phyloP scores from a whole-genome alignment of 495 filamentous ascomycete species.

The Talaromyces borbonicus region DNA sequence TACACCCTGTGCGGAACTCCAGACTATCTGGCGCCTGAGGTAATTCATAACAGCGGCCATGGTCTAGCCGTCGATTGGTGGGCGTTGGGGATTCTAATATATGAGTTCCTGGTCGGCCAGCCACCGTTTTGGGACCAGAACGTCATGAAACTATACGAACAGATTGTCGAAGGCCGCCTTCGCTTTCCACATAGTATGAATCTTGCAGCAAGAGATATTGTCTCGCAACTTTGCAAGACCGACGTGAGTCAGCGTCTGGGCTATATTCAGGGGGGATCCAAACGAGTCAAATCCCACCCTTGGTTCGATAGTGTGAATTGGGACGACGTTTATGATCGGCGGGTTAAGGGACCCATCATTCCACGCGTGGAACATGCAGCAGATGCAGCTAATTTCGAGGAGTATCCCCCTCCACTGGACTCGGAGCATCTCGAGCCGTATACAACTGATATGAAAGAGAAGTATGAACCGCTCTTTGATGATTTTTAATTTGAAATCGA shows the following conservation, averaged over 20 bases:
- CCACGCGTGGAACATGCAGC: constrained; percentile 70
- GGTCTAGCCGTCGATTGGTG: constrained; percentile 98
- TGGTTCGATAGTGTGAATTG: constrained; percentile 82
- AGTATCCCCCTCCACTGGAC: constrained; percentile 59
- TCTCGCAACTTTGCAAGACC: constrained; percentile 77
- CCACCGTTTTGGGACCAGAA: constrained; percentile 97
- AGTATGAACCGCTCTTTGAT: constrained; percentile 69
- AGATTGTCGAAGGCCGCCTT: constrained; percentile 35
- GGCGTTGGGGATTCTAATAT: constrained; percentile 92
- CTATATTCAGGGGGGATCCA: constrained; percentile 76
- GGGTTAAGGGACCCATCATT: constrained; percentile 72
- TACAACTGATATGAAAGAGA: constrained; percentile 59
- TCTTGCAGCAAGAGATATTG: constrained; percentile 69
- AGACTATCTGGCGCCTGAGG: constrained; percentile 93
- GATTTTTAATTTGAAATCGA: constrained; percentile 49
- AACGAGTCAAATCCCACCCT: constrained; percentile 72
- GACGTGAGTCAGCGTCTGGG: constrained; percentile 81
- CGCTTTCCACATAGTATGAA: constrained; percentile 46
- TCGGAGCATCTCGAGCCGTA: constrained; percentile 50
- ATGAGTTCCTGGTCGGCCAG: constrained; percentile 92
- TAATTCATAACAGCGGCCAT: constrained; percentile 91
- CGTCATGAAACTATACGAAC: constrained; percentile 91
- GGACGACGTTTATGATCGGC: constrained; percentile 67
- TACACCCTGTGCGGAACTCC: constrained; percentile 96
- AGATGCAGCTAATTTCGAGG: constrained; percentile 84